A percentile compares a stretch with the other conserved stretches of the same genome.
Evolutionary conservation across 2,329 filamentous ascomycete genomes (phyloP).

Genomic region (Colletotrichum spaethianum): DNA sequence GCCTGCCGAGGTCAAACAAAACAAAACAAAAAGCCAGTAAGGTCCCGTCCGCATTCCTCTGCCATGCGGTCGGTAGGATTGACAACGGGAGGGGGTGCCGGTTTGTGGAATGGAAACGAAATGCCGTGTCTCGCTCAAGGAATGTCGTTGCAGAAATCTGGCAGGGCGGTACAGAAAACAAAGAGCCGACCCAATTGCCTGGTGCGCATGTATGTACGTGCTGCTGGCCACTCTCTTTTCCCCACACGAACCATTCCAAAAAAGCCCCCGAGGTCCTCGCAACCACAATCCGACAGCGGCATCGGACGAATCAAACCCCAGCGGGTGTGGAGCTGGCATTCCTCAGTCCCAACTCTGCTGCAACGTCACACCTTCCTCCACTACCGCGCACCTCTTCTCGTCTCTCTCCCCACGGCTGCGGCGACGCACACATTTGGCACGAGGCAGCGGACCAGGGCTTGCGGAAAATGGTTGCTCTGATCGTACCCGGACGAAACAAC

Average conservation of each 20-base stretch:
- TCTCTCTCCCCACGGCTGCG: neutral
- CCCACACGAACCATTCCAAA: constrained; percentile 23
- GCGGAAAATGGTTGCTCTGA: neutral
- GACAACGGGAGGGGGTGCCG: neutral
- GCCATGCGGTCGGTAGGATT: neutral
- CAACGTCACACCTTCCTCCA: constrained; percentile 21
- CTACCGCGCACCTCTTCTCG: neutral
- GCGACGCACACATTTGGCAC: neutral
- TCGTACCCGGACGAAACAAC: neutral
- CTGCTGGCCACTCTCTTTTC: constrained; percentile 1
- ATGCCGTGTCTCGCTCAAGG: neutral
- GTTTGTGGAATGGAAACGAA: neutral
- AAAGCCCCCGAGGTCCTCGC: neutral
- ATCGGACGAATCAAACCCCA: constrained; percentile 13
- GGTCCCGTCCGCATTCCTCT: constrained; percentile 9
- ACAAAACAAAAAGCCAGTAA: neutral
- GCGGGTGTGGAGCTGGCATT: constrained; percentile 2
- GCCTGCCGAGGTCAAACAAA: no score
- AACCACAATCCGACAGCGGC: neutral
- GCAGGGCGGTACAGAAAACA: neutral
- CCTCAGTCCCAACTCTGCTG: constrained; percentile 32
- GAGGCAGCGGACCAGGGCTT: neutral
- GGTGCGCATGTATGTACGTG: neutral
- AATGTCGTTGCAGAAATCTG: constrained; percentile 13
- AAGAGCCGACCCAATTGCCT: neutral